Evolutionary conservation across 2,329 filamentous ascomycete genomes (phyloP), one percentile per base, ranked within the genome.

Genomic region (Massarina eburnea): DNA sequence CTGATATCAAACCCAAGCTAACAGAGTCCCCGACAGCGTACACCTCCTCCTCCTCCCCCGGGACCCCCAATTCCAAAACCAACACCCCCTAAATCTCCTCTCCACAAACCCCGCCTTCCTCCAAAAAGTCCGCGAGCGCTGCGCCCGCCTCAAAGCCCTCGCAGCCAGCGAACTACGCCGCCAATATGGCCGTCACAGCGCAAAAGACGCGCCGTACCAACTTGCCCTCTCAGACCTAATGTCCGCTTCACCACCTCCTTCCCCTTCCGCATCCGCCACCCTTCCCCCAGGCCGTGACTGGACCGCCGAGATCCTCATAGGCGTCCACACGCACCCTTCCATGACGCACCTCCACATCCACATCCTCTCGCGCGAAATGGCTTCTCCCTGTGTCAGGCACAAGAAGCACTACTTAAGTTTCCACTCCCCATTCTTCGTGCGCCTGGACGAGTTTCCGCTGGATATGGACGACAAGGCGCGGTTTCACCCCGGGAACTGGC

Each of bases 281-380:
- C 58, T 66, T 0, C 91, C 91, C 0, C 52, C 64, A 0, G 91
- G 91, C 0, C 79, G 92, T 19, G 84, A 96, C 71, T 97, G 91
- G 89, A 71, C 75, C 32, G 73, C 75, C 10, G 89, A 94, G 20
- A 79, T 97, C 39, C 80, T 82, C 39, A 80, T 84, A 17, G 94
- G 94, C 12, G 80, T 96, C 7, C 94, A 99, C 72, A 87, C 89
- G 3, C 83, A 86, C 56, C 94, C 94, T 3, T 91, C 86, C 45
- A 97, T 99, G 94, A 85, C 82, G 52, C 90, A 97, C 67, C 67
- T 97, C 43, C 94, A 99, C 71, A 78, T 97, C 3, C 94, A 99
- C 69, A 83, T 97, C 22, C 72, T 97, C 46, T 89, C 88, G 30
- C 76, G 82, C 15, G 94, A 99, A 66, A 86, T 89, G 77, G 78